A percentile compares a stretch with the other conserved stretches of the same genome.
These are phyloP conservation scores for Trametes hirsuta DNA, from an alignment of 1,284 basidiomycete species.

Conservation along the genomic window DNA sequence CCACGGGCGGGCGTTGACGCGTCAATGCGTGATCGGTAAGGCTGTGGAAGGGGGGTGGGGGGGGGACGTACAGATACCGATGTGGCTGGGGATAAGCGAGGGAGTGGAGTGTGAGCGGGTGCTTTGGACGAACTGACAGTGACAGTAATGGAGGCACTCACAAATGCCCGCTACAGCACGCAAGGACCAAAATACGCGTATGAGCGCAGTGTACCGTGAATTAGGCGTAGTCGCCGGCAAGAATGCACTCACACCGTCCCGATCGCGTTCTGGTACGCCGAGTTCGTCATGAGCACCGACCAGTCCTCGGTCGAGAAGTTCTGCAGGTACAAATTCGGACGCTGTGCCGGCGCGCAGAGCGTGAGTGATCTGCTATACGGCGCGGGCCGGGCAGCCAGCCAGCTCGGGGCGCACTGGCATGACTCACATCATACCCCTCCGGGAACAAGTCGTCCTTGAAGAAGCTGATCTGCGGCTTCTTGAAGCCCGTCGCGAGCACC, in stretches of 20 bases:
- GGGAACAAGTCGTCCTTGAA: constrained; percentile 63
- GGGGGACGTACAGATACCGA: constrained; percentile 48
- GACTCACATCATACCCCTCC: constrained; percentile 49
- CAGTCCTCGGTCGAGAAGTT: constrained; percentile 66
- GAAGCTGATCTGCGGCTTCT: constrained; percentile 59
- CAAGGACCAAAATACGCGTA: neutral
- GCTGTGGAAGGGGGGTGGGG: neutral
- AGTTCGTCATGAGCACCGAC: constrained; percentile 61
- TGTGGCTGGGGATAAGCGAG: constrained; percentile 29
- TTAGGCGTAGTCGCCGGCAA: neutral
- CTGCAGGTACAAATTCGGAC: constrained; percentile 65
- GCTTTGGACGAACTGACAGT: neutral
- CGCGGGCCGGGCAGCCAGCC: too few relatives aligned
- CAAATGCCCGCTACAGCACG: constrained; percentile 41
- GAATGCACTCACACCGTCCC: constrained; percentile 32
- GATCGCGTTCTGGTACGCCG: constrained; percentile 57
- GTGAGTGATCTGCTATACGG: neutral
- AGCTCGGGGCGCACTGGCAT: neutral
- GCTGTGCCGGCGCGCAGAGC: constrained; percentile 24
- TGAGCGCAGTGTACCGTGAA: neutral
- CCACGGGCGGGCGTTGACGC: neutral
- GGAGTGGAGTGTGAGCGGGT: neutral
- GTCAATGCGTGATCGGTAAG: too few relatives aligned
- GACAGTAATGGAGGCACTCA: constrained; percentile 27
- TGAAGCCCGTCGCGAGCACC: constrained; percentile 65